These are phyloP conservation scores for Luffa aegyptiaca DNA, from an alignment of 306 rosid genomes.

Conservation along the genomic window DNA sequence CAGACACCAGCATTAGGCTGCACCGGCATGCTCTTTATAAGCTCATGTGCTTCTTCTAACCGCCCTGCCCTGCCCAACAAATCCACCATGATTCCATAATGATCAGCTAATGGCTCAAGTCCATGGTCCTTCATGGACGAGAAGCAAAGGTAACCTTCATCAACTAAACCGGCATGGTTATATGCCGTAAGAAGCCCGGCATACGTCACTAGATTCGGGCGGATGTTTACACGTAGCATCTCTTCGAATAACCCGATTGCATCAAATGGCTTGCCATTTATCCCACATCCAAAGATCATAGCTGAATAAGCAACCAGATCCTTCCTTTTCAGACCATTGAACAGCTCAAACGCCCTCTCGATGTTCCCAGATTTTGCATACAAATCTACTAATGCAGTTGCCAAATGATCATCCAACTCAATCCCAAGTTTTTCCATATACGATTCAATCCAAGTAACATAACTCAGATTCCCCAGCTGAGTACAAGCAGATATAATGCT, in stretches of 20 bases:
- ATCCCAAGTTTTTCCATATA: conserved; percentile 39
- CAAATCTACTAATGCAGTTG: conserved; percentile 61
- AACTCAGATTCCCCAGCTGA: conserved; percentile 44
- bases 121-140: conserved; percentile 9
- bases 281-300: conserved; percentile 71
- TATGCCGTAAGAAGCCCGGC: conserved; percentile 61
- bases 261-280: conserved; percentile 48
- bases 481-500: conserved; percentile 67
- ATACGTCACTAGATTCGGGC: conserved; percentile 50
- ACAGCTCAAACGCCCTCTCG: conserved; percentile 47
- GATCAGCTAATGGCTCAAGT: conserved; percentile 9
- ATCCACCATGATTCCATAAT: conserved; percentile 14
- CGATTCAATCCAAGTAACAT: conserved; percentile 40
- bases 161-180: conserved; percentile 58
- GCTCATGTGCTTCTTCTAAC: conserved; percentile 9
- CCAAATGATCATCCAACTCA: conserved; percentile 62
- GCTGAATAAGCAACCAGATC: conserved; percentile 78
- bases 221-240: conserved; percentile 40
- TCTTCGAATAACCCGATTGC: conserved; percentile 44
- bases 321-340: conserved; percentile 36
- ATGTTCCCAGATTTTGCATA: conserved; percentile 67
- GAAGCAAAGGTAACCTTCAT: conserved; percentile 59
- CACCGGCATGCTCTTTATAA: conserved; percentile 5
- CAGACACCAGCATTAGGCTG: conserved; percentile 12
- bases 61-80: conserved; percentile 13